These are phyloP conservation scores for Cornus kousa DNA, from an alignment of 148 eudicot genomes.

Conservation along the genomic window DNA sequence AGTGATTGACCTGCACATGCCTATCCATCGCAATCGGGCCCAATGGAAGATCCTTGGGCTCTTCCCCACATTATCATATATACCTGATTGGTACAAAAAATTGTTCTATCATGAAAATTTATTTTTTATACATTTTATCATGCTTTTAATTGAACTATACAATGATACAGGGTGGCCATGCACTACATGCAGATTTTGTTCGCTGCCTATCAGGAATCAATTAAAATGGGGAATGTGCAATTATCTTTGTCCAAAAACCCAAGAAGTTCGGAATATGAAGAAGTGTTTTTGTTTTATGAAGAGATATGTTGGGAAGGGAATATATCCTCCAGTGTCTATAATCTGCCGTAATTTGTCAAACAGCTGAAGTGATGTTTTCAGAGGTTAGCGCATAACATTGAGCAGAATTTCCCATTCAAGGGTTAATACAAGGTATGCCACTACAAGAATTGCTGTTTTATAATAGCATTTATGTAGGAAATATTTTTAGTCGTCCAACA, in stretches of 20 bases:
- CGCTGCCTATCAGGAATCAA: slow-evolving; percentile 34
- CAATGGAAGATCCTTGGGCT: background rate
- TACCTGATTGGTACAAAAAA: background rate
- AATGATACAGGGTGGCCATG: slow-evolving; percentile 74
- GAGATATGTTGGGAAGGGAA: background rate
- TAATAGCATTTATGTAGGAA: too few species aligned
- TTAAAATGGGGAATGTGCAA: slow-evolving; percentile 8
- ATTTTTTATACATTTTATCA: background rate
- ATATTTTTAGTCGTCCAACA: too few species aligned
- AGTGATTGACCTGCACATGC: too few species aligned
- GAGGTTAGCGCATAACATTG: too few species aligned
- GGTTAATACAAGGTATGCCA: too few species aligned
- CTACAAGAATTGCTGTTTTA: too few species aligned
- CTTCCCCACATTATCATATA: background rate
- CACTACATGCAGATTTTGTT: slow-evolving; percentile 71
- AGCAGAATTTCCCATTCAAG: too few species aligned
- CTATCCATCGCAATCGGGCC: background rate
- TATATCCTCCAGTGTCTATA: background rate
- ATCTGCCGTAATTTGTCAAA: too few species aligned
- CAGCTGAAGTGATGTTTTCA: too few species aligned
- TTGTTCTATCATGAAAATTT: background rate
- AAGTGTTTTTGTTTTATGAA: background rate
- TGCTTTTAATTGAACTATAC: background rate
- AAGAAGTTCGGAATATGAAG: background rate
- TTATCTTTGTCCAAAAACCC: background rate